These are phyloP conservation scores for Hyaloperonospora brassicae DNA, from an alignment of 352 stramenopile genomes.

Conservation along the genomic window DNA sequence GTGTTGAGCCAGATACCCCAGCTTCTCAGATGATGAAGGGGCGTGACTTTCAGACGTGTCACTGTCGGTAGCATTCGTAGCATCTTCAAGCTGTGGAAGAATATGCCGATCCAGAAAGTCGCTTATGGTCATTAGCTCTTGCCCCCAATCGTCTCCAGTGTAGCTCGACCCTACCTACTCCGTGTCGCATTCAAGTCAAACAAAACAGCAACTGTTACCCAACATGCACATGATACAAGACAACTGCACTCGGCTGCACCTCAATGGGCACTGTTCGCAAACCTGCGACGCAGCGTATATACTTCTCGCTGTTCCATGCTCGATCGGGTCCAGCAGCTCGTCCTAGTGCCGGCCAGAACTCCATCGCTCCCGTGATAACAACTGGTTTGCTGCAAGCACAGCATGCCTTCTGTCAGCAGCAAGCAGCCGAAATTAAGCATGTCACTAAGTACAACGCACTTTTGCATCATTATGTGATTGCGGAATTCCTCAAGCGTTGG, in stretches of 20 bases:
- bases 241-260: constrained; percentile 17
- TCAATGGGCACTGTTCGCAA: constrained; percentile 76
- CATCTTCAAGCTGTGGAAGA: constrained; percentile 7
- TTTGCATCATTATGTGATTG: constrained; percentile 39
- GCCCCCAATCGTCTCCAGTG: constrained; percentile 67
- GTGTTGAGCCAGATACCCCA: constrained; percentile 85
- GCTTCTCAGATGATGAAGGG: constrained; percentile 3
- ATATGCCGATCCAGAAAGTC: constrained; percentile 69
- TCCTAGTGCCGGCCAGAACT: constrained; percentile 75
- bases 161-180: constrained; percentile 69
- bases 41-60: constrained; percentile 1
- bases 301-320: constrained; percentile 54
- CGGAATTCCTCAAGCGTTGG: constrained; percentile 60
- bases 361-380: constrained; percentile 71
- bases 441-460: constrained; percentile 23
- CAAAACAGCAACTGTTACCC: background rate
- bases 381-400: constrained; percentile 40
- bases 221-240: background rate
- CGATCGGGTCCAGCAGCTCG: constrained; percentile 19
- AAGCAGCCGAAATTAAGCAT: background rate
- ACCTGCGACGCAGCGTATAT: constrained; percentile 64
- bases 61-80: background rate
- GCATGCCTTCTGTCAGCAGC: constrained; percentile 1
- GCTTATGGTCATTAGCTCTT: constrained; percentile 75
- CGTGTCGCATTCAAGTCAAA: background rate